Conservation (phyloP, 257 asterid species). For the Buddleja alternifolia region DNA sequence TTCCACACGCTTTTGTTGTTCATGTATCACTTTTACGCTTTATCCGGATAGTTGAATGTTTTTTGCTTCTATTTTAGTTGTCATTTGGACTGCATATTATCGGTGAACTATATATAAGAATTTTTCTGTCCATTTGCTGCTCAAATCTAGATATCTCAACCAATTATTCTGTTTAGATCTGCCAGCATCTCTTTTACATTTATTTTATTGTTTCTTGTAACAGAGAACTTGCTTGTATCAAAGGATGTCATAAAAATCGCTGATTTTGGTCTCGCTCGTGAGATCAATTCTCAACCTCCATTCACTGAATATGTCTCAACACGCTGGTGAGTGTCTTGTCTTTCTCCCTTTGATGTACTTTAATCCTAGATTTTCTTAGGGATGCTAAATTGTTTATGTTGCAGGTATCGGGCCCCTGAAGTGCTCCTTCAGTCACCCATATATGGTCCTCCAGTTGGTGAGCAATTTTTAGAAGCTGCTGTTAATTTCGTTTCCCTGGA, state of each 20-base stretch:
- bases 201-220: slow-evolving; percentile 1
- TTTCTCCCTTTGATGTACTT: slow-evolving; percentile 5
- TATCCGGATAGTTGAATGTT: not conserved
- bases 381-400: slow-evolving; percentile 27
- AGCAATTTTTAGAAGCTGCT: slow-evolving; percentile 33
- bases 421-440: slow-evolving; percentile 63
- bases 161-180: not conserved
- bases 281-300: slow-evolving; percentile 64
- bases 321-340: slow-evolving; percentile 57
- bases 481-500: not conserved
- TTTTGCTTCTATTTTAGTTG: slow-evolving; percentile 9
- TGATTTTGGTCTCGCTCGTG: slow-evolving; percentile 77
- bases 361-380: not conserved
- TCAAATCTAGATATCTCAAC: not conserved
- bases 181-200: not conserved
- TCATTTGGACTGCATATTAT: slow-evolving; percentile 3
- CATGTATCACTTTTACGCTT: not conserved
- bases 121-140: not conserved
- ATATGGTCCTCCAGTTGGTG: slow-evolving; percentile 69
- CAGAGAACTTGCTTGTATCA: slow-evolving; percentile 61
- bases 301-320: slow-evolving; percentile 73
- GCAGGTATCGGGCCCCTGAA: slow-evolving; percentile 82
- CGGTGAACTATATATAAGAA: not conserved
- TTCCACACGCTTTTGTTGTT: slow-evolving; percentile 1
- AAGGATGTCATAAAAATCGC: slow-evolving; percentile 62